Base-by-base conservation (phyloP, 2,329 filamentous ascomycete species). In the Botryotinia calthae region DNA sequence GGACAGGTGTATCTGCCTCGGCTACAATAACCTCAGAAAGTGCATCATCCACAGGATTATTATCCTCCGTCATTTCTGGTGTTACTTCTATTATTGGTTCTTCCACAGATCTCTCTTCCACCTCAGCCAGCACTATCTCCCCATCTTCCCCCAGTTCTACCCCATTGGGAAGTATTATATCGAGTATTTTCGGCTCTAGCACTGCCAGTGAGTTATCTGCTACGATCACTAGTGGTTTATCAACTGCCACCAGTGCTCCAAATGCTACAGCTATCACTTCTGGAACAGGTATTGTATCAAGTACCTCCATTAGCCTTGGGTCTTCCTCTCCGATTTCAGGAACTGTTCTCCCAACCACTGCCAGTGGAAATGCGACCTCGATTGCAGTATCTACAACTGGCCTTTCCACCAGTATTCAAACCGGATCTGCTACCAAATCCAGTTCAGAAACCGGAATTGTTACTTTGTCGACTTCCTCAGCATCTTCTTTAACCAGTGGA, bases 171-270 rank as follows among this genome's bases (percentile, higher is more conserved):
- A 73, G 72, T 59, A 63, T 73, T 22, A 72, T 73, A n/a, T 73
- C 72, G n/a, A 73, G 72, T 56, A 73, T 73, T 48, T 70, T 73
- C 58, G 63, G 61, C 37, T 72, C 70, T 22, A 59, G 56, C 31
- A 51, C 48, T 42, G 59, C 46, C 51, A 56, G 28, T 67, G 40
- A 25, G 48, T n/a, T 10, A 37, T 67, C 62, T 28, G 62, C 70
- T 34, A 67, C 61, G 25, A 59, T 58, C 22, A 58, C 51, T 20
- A 28, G 70, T 25, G 34, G 5, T 37, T 0, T 54, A 4, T 66
- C 48, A 20, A 71, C n/a, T 56, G 64, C 46, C 20, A 66, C 64
- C 12, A n/a, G 64, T 42, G 64, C 64, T 67, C 34, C 64, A 42
- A 67, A 67, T 67, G 64, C 62, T 42, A 66, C 70, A n/a, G 42